phyloP scores from a whole-genome alignment of 192 early-diverging fungal genomes.

The Entomortierella chlamydospora region DNA sequence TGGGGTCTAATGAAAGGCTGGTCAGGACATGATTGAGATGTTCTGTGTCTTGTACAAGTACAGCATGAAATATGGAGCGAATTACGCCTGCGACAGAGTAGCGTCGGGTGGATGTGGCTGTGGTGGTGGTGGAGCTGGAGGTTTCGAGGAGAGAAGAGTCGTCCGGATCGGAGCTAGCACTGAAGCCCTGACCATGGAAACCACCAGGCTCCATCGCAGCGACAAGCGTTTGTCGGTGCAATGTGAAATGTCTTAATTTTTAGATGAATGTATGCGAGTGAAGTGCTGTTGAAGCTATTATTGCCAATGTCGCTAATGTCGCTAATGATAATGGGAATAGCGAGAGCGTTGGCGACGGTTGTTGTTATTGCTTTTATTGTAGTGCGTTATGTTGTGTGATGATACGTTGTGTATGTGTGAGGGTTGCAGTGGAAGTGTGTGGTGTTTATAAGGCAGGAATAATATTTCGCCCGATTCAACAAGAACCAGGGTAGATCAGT shows the following conservation, averaged over 20 bases:
- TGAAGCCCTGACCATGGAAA: constrained; percentile 15
- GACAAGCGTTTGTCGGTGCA: constrained; percentile 18
- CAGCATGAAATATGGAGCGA: constrained; percentile 55
- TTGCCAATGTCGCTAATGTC: background rate
- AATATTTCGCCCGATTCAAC: too few species aligned
- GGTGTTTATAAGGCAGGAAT: too few species aligned
- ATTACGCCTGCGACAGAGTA: constrained; percentile 44
- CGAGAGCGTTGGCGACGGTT: background rate
- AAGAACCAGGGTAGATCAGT: too few species aligned
- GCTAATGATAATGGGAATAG: background rate
- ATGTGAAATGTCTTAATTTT: constrained; percentile 1
- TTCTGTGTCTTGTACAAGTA: constrained; percentile 52
- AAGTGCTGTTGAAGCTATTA: background rate
- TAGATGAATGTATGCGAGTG: too few species aligned
- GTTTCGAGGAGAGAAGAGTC: constrained; percentile 32
- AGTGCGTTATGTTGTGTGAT: background rate
- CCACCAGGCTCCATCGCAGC: constrained; percentile 29
- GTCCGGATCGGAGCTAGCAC: constrained; percentile 15
- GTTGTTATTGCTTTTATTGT: background rate
- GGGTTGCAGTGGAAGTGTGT: too few species aligned
- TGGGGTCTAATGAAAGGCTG: constrained; percentile 38
- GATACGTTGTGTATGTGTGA: background rate
- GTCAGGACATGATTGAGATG: constrained; percentile 51
- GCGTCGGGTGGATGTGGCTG: constrained; percentile 19
- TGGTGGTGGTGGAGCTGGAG: constrained; percentile 28